Conservation (phyloP, 1,284 basidiomycete species). For the Sutorius eximius region DNA sequence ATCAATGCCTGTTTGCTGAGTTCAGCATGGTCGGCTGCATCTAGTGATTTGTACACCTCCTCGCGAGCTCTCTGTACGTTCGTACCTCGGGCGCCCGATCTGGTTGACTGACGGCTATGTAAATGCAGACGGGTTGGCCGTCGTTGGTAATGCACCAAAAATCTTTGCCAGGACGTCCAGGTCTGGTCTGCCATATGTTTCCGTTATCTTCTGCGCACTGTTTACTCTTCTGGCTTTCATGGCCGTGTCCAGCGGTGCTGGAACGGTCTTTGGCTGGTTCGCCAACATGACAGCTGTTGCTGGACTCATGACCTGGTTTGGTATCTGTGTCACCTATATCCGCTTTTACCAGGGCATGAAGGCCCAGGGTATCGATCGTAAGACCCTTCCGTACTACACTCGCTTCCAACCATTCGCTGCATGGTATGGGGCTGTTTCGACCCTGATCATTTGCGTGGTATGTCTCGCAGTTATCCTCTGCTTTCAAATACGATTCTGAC, state of each 20-base stretch:
- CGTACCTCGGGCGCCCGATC: not conserved
- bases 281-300: slow-evolving; percentile 69
- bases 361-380: slow-evolving; percentile 71
- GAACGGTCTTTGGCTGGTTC: slow-evolving; percentile 77
- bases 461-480: slow-evolving; percentile 32
- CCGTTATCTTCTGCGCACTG: slow-evolving; percentile 64
- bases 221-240: slow-evolving; percentile 78
- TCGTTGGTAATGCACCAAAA: slow-evolving; percentile 73
- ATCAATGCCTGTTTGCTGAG: slow-evolving; percentile 87
- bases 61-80: slow-evolving; percentile 76
- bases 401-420: slow-evolving; percentile 70
- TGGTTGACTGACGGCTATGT: not conserved
- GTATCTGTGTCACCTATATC: slow-evolving; percentile 77
- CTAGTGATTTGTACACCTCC: slow-evolving; percentile 79
- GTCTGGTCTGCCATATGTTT: slow-evolving; percentile 74
- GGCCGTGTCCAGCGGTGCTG: slow-evolving; percentile 60
- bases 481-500: not conserved
- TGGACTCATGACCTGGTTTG: slow-evolving; percentile 81
- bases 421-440: slow-evolving; percentile 59
- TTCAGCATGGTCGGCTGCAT: slow-evolving; percentile 86
- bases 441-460: slow-evolving; percentile 67
- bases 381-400: slow-evolving; percentile 63
- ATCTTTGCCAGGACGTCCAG: slow-evolving; percentile 69
- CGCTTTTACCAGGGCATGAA: slow-evolving; percentile 78
- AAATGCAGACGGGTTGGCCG: slow-evolving; percentile 70